Conservation (phyloP, 805 yeast species). For the Scheffersomyces spartinae region DNA sequence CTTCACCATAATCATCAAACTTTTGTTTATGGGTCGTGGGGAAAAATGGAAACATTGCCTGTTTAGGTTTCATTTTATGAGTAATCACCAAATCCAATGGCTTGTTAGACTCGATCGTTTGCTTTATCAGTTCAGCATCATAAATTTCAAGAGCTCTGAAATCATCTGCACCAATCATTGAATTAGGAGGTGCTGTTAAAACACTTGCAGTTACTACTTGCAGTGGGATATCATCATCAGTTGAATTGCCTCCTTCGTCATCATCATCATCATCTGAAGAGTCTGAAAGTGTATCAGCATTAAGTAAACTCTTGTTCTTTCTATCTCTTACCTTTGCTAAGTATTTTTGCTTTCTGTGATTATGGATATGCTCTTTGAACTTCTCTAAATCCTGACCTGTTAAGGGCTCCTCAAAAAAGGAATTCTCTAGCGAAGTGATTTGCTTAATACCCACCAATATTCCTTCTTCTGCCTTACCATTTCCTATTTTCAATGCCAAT, state of each 20-base stretch:
- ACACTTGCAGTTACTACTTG: background rate
- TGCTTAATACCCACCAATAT: conserved; percentile 40
- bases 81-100: conserved; percentile 45
- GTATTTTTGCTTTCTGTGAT: conserved; percentile 31
- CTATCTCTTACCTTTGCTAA: conserved; percentile 31
- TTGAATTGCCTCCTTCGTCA: background rate
- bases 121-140: conserved; percentile 25
- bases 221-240: conserved; percentile 6
- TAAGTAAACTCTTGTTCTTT: conserved; percentile 26
- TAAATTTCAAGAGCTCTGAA: conserved; percentile 30
- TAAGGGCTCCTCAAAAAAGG: conserved; percentile 36
- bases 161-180: conserved; percentile 12
- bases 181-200: conserved; percentile 1
- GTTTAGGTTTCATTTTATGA: conserved; percentile 33
- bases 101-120: conserved; percentile 26
- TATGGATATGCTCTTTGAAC: conserved; percentile 35
- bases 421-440: conserved; percentile 27
- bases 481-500: conserved; percentile 20
- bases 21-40: conserved; percentile 37
- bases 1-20: conserved; percentile 80
- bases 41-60: conserved; percentile 69
- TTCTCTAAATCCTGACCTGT: conserved; percentile 37
- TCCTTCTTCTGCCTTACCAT: conserved; percentile 45
- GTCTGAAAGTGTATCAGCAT: conserved; percentile 8
- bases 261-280: conserved; percentile 5